Base-by-base conservation (phyloP, 805 yeast species). In the Limtongia smithiae region DNA sequence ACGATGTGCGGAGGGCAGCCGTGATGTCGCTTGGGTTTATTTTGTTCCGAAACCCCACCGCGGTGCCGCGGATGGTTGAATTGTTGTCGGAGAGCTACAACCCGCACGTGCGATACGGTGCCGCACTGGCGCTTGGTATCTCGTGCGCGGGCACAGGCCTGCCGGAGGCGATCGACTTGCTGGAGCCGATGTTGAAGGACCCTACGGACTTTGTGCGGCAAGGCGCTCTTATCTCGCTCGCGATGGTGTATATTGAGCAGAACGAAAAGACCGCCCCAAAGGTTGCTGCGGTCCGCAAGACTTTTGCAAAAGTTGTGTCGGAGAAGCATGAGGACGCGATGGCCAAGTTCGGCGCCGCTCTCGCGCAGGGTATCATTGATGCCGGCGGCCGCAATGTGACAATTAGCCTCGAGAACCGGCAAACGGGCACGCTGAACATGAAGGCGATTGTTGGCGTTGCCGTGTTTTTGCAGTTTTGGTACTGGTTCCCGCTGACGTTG, bases 361-460 rank as follows among this genome's bases (percentile, higher is more conserved):
- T 93, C 42, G 91, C 96, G 12, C 97, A 91, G 72, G 98, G 98
- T 68, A 91, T 93, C 57, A 82, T 93, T 66, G 97, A 93, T 71
- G 98, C 97, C 9, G 97, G 98, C 69, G 98, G 98, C 11, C 81
- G 97, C 65, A 93, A 93, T 62, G 95, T 85, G n/a, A 89, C 97
- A 0, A 89, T 93, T 57, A 85, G 85, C 60, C 74, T 91, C 43
- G 97, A 93, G 68, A 87, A 90, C 66, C 63, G 81, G 21, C 90
- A 89, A 59, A 88, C 96, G 35, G 94, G 89, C 53, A 88, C 95
- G 18, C 76, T 93, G 58, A 91, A 93, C 69, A 81, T 83, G 65
- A 85, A 85, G 68, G 93, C 96, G 0, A 83, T 93, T 61, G 95
- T 90, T 49, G 98, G 98, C 34, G 72, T 93, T 59, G 81, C 93